phyloP scores from a whole-genome alignment of 805 yeast genomes.

The Teunomyces stri region DNA sequence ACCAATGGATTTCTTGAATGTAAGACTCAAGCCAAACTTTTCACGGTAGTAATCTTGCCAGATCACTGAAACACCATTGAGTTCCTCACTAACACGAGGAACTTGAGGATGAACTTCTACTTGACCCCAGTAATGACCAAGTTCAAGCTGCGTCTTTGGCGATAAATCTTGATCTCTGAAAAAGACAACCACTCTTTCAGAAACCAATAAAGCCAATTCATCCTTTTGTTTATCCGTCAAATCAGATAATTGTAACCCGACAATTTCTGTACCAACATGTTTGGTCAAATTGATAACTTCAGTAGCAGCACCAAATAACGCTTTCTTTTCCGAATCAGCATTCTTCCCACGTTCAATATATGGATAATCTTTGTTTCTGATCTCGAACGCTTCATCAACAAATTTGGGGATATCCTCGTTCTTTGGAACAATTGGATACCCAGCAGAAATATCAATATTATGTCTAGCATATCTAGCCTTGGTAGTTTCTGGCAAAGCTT shows the following conservation, averaged over 20 bases:
- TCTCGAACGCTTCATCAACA: conserved; percentile 22
- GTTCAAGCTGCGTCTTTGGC: conserved; percentile 28
- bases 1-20: conserved; percentile 25
- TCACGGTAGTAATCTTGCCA: conserved; percentile 31
- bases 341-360: conserved; percentile 25
- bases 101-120: conserved; percentile 26
- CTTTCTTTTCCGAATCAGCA: conserved; percentile 31
- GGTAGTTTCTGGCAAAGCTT: conserved; percentile 20
- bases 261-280: conserved; percentile 31
- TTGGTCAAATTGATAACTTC: conserved; percentile 28
- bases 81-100: conserved; percentile 31
- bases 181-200: conserved; percentile 30
- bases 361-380: conserved; percentile 22
- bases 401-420: conserved; percentile 25
- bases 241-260: conserved; percentile 28
- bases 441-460: conserved; percentile 24
- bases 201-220: conserved; percentile 29
- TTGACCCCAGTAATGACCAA: conserved; percentile 31
- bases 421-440: conserved; percentile 28
- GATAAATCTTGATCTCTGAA: conserved; percentile 31
- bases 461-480: conserved; percentile 21
- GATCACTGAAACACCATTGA: conserved; percentile 28
- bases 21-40: conserved; percentile 21
- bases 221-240: conserved; percentile 27
- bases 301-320: conserved; percentile 30